Base-by-base conservation (phyloP, 2,329 filamentous ascomycete genomes). In the Knoxdaviesia proteae region DNA sequence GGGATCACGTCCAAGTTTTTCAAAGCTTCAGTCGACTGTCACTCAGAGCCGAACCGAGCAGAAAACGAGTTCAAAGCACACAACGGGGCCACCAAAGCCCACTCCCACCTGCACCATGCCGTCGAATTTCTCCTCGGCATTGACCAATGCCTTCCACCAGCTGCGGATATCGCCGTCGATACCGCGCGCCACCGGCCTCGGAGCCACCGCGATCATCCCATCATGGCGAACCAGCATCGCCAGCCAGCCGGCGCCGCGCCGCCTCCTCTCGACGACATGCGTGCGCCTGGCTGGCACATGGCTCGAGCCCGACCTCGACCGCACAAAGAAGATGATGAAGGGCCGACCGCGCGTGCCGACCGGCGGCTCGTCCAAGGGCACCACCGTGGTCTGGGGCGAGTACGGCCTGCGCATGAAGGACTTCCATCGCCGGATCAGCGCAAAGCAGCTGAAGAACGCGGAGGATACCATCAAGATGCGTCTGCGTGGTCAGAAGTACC, bases 331-430 rank as follows among this genome's bases (percentile, higher is more conserved):
- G 59, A 93, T 92, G 68, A 87, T 86, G 51, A 94, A 94, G 64
- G 90, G 88, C 36, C 75, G 86, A 2, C 80, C 83, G 41, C 76
- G 84, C 52, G 86, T 96, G 40, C 74, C 83, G 30, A 98, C 87
- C 0, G 90, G 90, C 47, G 90, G 90, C 47, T 92, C 83, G 44
- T 77, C 72, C 34, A 86, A 92, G 58, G 90, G 90, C 51, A 98
- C 90, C 34, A 96, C 88, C 0, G 81, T 98, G 20, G 77, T 92
- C 45, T 96, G 86, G 84, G 90, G 90, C 44, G 87, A 96, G 59
- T 98, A 87, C 57, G 90, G 90, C 6, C 65, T 98, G 51, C 82
- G 90, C 45, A 90, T 98, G 77, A 77, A 70, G 48, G 90, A 98
- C 61, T 83, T 94, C 58, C 82, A 94, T 62, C 81, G 90, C 45